Conservation (phyloP, 768 basidiomycete genomes). For the Strobilomyces dryophilus region DNA sequence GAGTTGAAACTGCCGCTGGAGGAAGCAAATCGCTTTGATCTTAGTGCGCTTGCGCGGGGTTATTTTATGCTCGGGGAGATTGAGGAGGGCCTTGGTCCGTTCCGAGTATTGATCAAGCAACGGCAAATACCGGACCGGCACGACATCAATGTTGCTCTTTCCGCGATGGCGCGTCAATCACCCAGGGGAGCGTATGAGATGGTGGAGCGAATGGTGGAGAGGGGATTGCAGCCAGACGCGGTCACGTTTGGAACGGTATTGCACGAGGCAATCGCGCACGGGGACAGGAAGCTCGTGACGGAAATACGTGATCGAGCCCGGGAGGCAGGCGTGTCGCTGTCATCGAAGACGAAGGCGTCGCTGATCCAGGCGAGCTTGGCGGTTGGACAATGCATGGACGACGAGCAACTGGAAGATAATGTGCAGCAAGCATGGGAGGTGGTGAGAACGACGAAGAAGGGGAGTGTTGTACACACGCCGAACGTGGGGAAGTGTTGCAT, state of each 20-base stretch:
- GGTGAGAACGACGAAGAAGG: slow-evolving; percentile 35
- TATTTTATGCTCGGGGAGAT: slow-evolving; percentile 53
- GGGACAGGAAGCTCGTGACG: slow-evolving; percentile 41
- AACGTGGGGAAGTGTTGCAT: slow-evolving; percentile 52
- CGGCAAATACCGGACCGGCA: slow-evolving; percentile 54
- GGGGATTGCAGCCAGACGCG: slow-evolving; percentile 47
- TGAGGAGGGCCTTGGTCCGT: slow-evolving; percentile 41
- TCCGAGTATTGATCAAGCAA: slow-evolving; percentile 45
- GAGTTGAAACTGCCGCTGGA: slow-evolving; percentile 43
- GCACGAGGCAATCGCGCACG: slow-evolving; percentile 48
- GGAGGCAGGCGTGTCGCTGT: slow-evolving; percentile 36
- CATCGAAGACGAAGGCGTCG: slow-evolving; percentile 45
- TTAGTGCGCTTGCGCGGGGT: slow-evolving; percentile 62
- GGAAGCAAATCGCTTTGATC: slow-evolving; percentile 42
- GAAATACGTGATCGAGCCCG: slow-evolving; percentile 40
- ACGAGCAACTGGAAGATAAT: slow-evolving; percentile 28
- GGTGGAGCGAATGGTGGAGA: slow-evolving; percentile 47
- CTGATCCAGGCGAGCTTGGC: slow-evolving; percentile 43
- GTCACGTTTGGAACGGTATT: slow-evolving; percentile 61
- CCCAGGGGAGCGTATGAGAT: slow-evolving; percentile 44
- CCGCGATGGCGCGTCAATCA: slow-evolving; percentile 46
- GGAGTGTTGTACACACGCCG: slow-evolving; percentile 38
- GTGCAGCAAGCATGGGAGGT: slow-evolving; percentile 42
- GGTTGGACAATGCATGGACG: slow-evolving; percentile 21
- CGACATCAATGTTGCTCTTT: slow-evolving; percentile 63